These are phyloP conservation scores for Flaveria brownii DNA, from an alignment of 129 eudicot genomes.

Conservation along the genomic window DNA sequence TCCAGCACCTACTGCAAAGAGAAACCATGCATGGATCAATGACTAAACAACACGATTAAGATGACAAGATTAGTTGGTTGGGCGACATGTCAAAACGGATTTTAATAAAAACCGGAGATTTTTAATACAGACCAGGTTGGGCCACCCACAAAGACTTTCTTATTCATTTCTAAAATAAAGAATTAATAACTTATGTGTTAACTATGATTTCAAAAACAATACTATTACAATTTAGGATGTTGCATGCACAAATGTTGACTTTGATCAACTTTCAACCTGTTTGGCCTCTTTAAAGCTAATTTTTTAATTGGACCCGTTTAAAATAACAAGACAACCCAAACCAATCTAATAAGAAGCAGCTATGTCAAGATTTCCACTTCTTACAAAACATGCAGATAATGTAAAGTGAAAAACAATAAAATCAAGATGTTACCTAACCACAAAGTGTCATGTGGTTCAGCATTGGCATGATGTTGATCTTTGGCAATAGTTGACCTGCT, in stretches of 20 bases:
- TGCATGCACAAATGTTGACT: background rate
- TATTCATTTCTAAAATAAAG: background rate
- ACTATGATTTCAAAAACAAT: background rate
- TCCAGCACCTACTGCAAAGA: conserved; percentile 58
- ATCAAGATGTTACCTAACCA: conserved; percentile 49
- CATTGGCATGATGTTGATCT: conserved; percentile 28
- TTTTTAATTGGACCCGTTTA: background rate
- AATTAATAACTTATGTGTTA: background rate
- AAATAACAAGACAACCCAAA: conserved; percentile 11
- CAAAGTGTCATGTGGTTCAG: conserved; percentile 36
- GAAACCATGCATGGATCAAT: conserved; percentile 8
- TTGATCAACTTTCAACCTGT: background rate
- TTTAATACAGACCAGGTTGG: background rate
- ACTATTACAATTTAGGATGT: background rate
- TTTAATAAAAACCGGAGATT: background rate
- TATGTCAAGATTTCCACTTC: conserved; percentile 5
- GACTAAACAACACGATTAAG: conserved; percentile 5
- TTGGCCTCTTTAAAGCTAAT: background rate
- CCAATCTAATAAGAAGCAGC: conserved; percentile 1
- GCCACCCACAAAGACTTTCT: background rate
- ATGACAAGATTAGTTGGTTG: conserved; percentile 4
- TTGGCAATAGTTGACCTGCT: conserved; percentile 19
- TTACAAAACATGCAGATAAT: conserved; percentile 18
- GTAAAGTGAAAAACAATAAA: background rate
- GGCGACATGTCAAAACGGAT: background rate